Percentiles rank a stretch among this genome's conserved stretches.
These are phyloP conservation scores for Polyporus tsugae DNA, from an alignment of 1,284 basidiomycete genomes.

Conservation along the genomic window DNA sequence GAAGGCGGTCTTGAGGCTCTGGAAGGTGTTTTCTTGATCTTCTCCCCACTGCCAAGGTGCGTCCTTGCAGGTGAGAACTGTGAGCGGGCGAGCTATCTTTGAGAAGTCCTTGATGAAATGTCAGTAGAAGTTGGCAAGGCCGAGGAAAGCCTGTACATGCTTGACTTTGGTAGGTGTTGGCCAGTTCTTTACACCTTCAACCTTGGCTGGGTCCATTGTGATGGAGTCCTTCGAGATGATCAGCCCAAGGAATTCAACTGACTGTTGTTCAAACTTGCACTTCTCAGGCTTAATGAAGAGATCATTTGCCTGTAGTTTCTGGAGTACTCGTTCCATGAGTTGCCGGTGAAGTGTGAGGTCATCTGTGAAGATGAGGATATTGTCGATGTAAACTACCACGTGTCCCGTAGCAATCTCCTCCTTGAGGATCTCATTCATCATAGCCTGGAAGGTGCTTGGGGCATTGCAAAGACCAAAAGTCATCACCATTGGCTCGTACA, in stretches of 20 bases:
- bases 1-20: constrained; percentile 32
- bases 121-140: constrained; percentile 29
- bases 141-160: constrained; percentile 23
- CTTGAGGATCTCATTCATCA: constrained; percentile 17
- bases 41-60: constrained; percentile 32
- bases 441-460: constrained; percentile 38
- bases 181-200: constrained; percentile 14
- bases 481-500: constrained; percentile 42
- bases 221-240: neutral
- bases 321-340: constrained; percentile 40
- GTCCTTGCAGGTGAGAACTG: constrained; percentile 23
- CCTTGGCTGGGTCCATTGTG: constrained; percentile 20
- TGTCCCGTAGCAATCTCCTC: constrained; percentile 14
- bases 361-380: constrained; percentile 18
- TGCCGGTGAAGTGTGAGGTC: constrained; percentile 17
- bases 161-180: constrained; percentile 28
- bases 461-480: constrained; percentile 43
- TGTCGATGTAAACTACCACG: constrained; percentile 16
- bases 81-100: constrained; percentile 39
- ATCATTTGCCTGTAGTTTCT: constrained; percentile 37
- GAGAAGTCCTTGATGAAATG: constrained; percentile 45
- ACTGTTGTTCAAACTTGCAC: constrained; percentile 42
- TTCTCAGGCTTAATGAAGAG: constrained; percentile 46
- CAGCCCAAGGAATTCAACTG: constrained; percentile 35
- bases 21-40: constrained; percentile 38